These are phyloP conservation scores for Wickerhamiella dianesei DNA, from an alignment of 805 yeast species.

Conservation along the genomic window DNA sequence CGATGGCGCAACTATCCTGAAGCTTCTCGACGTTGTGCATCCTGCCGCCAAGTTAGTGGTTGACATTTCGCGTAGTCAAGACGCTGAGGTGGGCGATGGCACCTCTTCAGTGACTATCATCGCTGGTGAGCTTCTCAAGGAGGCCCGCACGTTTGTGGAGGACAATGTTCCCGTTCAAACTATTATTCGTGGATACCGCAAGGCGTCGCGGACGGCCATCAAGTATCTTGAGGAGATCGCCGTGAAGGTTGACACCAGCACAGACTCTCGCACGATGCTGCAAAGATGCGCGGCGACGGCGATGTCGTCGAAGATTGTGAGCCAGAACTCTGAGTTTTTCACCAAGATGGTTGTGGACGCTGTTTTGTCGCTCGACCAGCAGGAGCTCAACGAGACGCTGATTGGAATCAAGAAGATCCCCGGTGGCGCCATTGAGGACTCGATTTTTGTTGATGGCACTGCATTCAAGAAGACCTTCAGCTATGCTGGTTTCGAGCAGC, in stretches of 20 bases:
- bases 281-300: constrained; percentile 94
- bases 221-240: constrained; percentile 61
- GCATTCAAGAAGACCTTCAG: constrained; percentile 96
- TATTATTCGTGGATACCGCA: constrained; percentile 75
- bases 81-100: constrained; percentile 97
- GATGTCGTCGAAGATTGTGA: constrained; percentile 88
- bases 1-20: constrained; percentile 95
- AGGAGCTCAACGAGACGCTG: constrained; percentile 72
- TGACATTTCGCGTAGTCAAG: constrained; percentile 90
- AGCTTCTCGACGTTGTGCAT: constrained; percentile 85
- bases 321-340: constrained; percentile 76
- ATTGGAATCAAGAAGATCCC: constrained; percentile 91
- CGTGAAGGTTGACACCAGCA: constrained; percentile 46
- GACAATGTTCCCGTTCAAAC: constrained; percentile 91
- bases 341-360: constrained; percentile 96
- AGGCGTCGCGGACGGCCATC: constrained; percentile 67
- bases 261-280: constrained; percentile 57
- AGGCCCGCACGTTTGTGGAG: constrained; percentile 79
- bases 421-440: constrained; percentile 95
- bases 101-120: constrained; percentile 91
- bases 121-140: constrained; percentile 81
- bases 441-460: constrained; percentile 79
- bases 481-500: constrained; percentile 98
- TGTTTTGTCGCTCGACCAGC: constrained; percentile 71
- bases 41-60: constrained; percentile 96